phyloP scores from a whole-genome alignment of 768 basidiomycete genomes.

The Crassisporium funariophilum region DNA sequence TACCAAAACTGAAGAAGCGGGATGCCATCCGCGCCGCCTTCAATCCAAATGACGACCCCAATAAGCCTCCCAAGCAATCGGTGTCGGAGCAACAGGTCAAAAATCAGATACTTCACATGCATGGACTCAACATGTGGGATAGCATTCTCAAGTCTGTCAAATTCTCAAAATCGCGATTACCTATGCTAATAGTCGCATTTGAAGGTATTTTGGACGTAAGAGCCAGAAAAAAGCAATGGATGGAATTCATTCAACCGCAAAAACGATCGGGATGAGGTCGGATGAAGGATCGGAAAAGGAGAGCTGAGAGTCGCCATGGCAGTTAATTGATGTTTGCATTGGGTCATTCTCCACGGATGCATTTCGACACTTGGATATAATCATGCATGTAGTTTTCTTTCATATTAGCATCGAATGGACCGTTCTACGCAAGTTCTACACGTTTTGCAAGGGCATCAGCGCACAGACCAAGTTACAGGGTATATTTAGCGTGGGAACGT shows the following conservation, averaged over 20 bases:
- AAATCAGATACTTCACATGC: slow-evolving; percentile 43
- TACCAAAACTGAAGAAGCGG: slow-evolving; percentile 47
- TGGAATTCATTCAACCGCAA: slow-evolving; percentile 30
- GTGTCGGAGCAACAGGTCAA: slow-evolving; percentile 56
- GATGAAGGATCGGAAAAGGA: not conserved
- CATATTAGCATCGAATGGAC: not conserved
- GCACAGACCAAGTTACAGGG: slow-evolving; percentile 45
- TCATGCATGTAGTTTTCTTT: not conserved
- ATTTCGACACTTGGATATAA: too few species aligned
- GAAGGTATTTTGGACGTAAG: slow-evolving; percentile 51
- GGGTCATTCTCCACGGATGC: not conserved
- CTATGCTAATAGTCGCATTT: not conserved
- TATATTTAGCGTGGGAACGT: slow-evolving; percentile 44
- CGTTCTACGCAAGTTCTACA: not conserved
- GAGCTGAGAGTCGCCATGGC: not conserved
- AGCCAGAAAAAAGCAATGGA: slow-evolving; percentile 37
- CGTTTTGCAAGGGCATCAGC: slow-evolving; percentile 16
- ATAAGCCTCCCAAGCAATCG: slow-evolving; percentile 51
- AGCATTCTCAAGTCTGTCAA: slow-evolving; percentile 45
- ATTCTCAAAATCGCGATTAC: not conserved
- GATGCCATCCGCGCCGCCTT: slow-evolving; percentile 52
- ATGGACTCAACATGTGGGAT: slow-evolving; percentile 61
- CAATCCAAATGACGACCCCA: slow-evolving; percentile 51
- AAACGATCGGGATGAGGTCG: slow-evolving; percentile 20
- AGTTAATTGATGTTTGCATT: not conserved